phyloP scores from a whole-genome alignment of 306 rosid species.

The Cicer yamashitae region DNA sequence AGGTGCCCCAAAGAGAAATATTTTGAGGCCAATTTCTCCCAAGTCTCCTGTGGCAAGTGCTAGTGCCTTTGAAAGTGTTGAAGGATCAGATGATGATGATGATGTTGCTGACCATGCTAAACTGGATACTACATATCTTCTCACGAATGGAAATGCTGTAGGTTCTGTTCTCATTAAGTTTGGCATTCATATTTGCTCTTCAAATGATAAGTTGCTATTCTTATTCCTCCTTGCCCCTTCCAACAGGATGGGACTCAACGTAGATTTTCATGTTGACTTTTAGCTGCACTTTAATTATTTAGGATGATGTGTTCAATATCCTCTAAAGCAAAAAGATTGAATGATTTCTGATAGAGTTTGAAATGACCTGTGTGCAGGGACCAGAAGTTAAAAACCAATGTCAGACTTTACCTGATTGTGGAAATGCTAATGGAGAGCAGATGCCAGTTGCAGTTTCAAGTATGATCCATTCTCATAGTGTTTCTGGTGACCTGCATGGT shows the following conservation, averaged over 20 bases:
- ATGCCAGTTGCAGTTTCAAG: constrained; percentile 61
- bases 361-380: constrained; percentile 56
- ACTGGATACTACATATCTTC: constrained; percentile 59
- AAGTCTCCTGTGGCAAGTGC: constrained; percentile 92
- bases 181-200: constrained; percentile 19
- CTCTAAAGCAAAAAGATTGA: constrained; percentile 12
- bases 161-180: constrained; percentile 42
- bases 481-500: constrained; percentile 83
- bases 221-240: neutral
- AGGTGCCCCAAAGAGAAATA: constrained; percentile 57
- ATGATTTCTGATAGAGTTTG: constrained; percentile 9
- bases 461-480: constrained; percentile 82
- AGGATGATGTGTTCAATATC: constrained; percentile 10
- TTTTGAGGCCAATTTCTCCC: constrained; percentile 65
- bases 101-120: constrained; percentile 55
- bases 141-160: constrained; percentile 67
- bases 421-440: constrained; percentile 62
- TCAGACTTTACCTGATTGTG: constrained; percentile 62
- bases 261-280: constrained; percentile 15
- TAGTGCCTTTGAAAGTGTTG: constrained; percentile 77
- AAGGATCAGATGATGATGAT: constrained; percentile 82
- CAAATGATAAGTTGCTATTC: neutral
- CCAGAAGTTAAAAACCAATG: constrained; percentile 49
- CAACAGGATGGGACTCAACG: neutral
- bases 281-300: constrained; percentile 9